A percentile compares a stretch with the other conserved stretches of the same genome.
Conservation (phyloP, 2,329 filamentous ascomycete species). For the Setomelanomma holmii region DNA sequence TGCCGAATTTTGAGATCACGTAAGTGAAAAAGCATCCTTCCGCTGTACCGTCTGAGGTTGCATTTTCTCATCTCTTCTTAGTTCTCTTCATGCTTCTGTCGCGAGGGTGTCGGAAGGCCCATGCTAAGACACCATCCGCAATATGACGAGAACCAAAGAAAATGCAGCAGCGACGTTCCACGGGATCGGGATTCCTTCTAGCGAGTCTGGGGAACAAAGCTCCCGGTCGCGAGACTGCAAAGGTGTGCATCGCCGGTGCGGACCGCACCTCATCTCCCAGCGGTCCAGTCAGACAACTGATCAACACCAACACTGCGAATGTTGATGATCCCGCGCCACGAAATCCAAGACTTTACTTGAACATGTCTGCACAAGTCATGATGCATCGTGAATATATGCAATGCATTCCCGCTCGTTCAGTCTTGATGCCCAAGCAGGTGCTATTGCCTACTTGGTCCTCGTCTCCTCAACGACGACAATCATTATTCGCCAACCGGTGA, state of each 20-base stretch:
- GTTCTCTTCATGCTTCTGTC: not conserved
- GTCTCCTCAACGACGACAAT: too few species aligned
- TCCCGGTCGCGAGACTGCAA: not conserved
- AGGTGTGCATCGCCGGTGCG: not conserved
- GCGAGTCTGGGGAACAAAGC: not conserved
- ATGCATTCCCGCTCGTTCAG: too few species aligned
- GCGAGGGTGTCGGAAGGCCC: not conserved
- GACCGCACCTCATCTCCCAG: not conserved
- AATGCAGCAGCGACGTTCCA: not conserved
- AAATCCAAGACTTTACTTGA: too few species aligned
- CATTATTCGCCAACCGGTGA: too few species aligned
- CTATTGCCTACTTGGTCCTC: too few species aligned
- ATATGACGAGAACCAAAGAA: not conserved
- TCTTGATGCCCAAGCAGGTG: too few species aligned
- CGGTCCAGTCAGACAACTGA: not conserved
- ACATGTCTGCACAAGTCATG: too few species aligned
- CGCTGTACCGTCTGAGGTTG: not conserved
- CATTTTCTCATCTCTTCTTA: not conserved
- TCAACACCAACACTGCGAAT: too few species aligned
- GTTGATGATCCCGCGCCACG: too few species aligned
- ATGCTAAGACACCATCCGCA: not conserved
- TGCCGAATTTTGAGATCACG: too few species aligned
- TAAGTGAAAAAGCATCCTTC: not conserved
- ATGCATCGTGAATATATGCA: too few species aligned
- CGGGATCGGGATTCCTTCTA: not conserved